Conservation (phyloP, 352 stramenopile genomes). For the Aphanomyces invadans region DNA sequence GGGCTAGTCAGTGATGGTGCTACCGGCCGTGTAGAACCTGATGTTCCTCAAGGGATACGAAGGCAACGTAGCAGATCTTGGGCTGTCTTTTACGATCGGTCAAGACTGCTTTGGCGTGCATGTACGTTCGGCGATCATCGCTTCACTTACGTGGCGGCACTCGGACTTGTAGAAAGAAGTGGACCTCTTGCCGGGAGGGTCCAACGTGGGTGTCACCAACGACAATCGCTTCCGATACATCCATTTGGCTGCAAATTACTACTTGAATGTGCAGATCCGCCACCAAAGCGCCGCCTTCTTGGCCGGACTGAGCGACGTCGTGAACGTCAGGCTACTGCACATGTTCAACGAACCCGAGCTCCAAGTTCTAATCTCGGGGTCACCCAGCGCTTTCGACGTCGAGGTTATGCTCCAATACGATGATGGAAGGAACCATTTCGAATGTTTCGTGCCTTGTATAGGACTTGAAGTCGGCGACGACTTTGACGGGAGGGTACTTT, state of each 20-base stretch:
- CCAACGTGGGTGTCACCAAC: constrained; percentile 83
- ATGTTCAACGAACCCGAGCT: constrained; percentile 96
- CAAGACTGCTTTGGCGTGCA: constrained; percentile 79
- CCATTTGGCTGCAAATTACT: constrained; percentile 92
- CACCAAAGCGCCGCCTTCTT: constrained; percentile 92
- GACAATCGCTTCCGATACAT: constrained; percentile 94
- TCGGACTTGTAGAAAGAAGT: constrained; percentile 69
- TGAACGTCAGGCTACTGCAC: constrained; percentile 86
- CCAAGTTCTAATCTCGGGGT: constrained; percentile 90
- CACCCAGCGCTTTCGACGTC: constrained; percentile 47
- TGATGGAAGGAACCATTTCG: too few species aligned
- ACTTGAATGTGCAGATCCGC: constrained; percentile 90
- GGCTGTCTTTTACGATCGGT: constrained; percentile 87
- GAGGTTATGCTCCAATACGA: constrained; percentile 12
- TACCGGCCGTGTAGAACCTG: constrained; percentile 73
- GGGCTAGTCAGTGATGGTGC: too few species aligned
- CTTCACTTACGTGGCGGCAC: too few species aligned
- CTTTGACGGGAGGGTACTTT: constrained; percentile 92
- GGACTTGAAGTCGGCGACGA: constrained; percentile 85
- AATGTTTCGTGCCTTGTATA: constrained; percentile 27
- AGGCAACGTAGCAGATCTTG: constrained; percentile 85
- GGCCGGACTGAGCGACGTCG: constrained; percentile 87
- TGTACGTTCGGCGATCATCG: constrained; percentile 13
- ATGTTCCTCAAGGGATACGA: constrained; percentile 95
- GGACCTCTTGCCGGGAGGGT: constrained; percentile 85